Evolutionary conservation across 2,329 filamentous ascomycete species (phyloP), one percentile per base, ranked within the genome.

Genomic region (Harringtonia aguacate): DNA sequence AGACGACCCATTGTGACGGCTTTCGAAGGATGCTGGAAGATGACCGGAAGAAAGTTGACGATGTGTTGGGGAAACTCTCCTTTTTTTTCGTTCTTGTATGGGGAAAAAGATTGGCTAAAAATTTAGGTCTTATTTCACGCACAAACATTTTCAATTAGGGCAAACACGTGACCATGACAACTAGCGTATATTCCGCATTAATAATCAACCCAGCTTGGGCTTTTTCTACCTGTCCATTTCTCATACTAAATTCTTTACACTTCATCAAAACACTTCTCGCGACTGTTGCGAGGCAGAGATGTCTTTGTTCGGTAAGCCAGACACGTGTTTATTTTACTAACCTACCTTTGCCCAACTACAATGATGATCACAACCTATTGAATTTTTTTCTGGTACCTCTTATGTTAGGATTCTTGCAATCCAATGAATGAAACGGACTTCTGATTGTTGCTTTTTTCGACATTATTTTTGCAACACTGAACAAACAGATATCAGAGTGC

Each of bases 381-480:
- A 65, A 61, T 67, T 65, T 67, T 71, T 83, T 89, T 94, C 86
- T 94, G 87, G 87, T 88, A 94, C 87, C 88, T 94, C 88, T 94
- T 92, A 87, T 87, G 78, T 86, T 82, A 92, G 79, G 72, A 73
- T 59, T 58, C 54, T 69, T 63, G 59, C 70, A 67, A 60, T 68
- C 72, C 80, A 65, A 85, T 89, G 84, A 86, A 86, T 84, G 77
- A 72, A 84, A 69, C 70, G 81, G 82, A 87, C 84, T 86, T 88
- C 84, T 89, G 84, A 89, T 57, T 47, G 13, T 21, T 30, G 27
- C 45, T 39, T n/a, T 35, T 3, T 13, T 38, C 17, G 14, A 10
- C 24, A 6, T 27, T 27, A 27, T 27, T 10, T 7, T 27, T 35
- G 12, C 33, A 18, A 35, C n/a, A n/a, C n/a, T n/a, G n/a, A n/a